Conservation (phyloP, 2,329 filamentous ascomycete genomes). For the Colletotrichum tanaceti region DNA sequence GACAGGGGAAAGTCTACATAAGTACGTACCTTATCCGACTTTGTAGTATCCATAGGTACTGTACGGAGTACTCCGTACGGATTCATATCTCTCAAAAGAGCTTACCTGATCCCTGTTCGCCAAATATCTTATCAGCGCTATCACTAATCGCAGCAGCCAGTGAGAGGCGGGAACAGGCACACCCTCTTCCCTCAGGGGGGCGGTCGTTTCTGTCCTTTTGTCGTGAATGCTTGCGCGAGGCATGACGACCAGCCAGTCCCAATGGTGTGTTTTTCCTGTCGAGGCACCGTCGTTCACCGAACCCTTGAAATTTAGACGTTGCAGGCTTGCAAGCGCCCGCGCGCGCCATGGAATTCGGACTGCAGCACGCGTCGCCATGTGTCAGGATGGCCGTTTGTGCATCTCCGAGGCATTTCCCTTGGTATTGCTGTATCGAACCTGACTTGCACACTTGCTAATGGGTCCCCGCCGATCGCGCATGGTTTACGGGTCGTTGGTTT, state of each 20-base stretch:
- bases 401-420: slow-evolving; percentile 6
- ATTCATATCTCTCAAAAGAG: slow-evolving; percentile 2
- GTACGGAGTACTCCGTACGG: too few species aligned
- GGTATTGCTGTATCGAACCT: neutral
- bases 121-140: slow-evolving; percentile 30
- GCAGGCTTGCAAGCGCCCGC: neutral
- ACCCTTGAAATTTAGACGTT: neutral
- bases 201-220: neutral
- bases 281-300: neutral
- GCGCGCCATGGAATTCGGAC: neutral
- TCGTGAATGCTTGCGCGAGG: too few species aligned
- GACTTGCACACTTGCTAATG: too few species aligned
- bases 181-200: slow-evolving; percentile 16
- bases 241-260: neutral
- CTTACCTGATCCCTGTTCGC: slow-evolving; percentile 17
- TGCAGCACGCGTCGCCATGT: neutral
- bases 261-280: neutral
- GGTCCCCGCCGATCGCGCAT: neutral
- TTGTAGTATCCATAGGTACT: too few species aligned
- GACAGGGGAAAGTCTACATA: neutral
- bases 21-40: slow-evolving; percentile 15
- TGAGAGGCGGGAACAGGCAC: slow-evolving; percentile 19
- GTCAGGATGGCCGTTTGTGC: slow-evolving; percentile 13
- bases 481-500: neutral
- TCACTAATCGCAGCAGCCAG: slow-evolving; percentile 21